Evolutionary conservation across 2,329 filamentous ascomycete genomes (phyloP).

Genomic region (Xylaria multiplex): DNA sequence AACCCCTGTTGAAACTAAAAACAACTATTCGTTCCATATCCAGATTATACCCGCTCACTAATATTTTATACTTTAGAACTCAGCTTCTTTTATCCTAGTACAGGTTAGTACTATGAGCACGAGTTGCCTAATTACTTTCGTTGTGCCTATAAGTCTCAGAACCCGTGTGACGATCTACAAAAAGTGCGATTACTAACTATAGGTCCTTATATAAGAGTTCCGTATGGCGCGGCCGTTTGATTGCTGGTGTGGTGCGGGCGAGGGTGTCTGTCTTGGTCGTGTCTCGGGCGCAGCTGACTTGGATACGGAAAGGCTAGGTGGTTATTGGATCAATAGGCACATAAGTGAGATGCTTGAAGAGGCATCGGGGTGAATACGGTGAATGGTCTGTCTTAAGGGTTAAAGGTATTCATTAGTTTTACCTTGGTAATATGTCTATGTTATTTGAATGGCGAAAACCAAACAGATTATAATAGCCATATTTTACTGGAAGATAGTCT

Average conservation of each 20-base stretch:
- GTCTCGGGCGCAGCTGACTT: constrained; percentile 22
- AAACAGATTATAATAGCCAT: no score
- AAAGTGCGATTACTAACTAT: constrained; percentile 6
- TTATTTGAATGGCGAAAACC: no score
- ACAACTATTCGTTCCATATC: not conserved
- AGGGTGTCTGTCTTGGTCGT: constrained; percentile 21
- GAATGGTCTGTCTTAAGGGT: not conserved
- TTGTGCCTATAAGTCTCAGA: not conserved
- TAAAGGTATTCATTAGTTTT: no score
- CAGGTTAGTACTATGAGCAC: constrained; percentile 13
- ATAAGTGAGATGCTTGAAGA: constrained; percentile 28
- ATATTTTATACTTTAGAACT: constrained; percentile 6
- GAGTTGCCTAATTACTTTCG: not conserved
- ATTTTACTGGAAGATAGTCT: no score
- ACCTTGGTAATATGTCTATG: no score
- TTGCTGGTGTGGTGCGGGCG: constrained; percentile 28
- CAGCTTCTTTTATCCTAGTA: constrained; percentile 28
- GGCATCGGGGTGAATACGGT: not conserved
- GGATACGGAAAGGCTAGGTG: constrained; percentile 7
- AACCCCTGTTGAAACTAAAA: not conserved
- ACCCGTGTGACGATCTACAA: not conserved
- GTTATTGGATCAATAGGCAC: constrained; percentile 30
- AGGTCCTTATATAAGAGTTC: constrained; percentile 7
- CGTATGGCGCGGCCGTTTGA: constrained; percentile 29
- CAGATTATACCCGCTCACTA: not conserved